Conservation (phyloP, 768 basidiomycete genomes). For the Mycena belliarum region DNA sequence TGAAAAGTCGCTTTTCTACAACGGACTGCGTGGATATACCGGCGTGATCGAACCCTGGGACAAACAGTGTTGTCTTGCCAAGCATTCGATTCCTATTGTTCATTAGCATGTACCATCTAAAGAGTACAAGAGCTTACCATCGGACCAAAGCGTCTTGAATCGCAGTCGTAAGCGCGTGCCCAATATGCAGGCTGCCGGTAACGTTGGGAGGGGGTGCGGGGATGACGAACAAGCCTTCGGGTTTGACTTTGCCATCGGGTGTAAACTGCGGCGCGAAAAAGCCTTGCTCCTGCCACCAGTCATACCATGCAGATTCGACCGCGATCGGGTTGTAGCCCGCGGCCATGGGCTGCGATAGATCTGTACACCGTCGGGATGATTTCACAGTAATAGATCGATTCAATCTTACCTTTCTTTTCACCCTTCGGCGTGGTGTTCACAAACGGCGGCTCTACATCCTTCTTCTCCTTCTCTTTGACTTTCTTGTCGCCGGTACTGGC, state of each 20-base stretch:
- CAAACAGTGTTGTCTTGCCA: conserved; percentile 86
- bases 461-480: conserved; percentile 66
- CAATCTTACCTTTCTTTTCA: conserved; percentile 82
- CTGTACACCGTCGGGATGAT: conserved; percentile 39
- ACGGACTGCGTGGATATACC: conserved; percentile 98
- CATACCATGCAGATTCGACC: conserved; percentile 95
- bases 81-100: conserved; percentile 87
- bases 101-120: not conserved
- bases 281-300: conserved; percentile 93
- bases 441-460: conserved; percentile 70
- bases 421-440: conserved; percentile 89
- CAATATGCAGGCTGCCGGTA: conserved; percentile 93
- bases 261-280: conserved; percentile 81
- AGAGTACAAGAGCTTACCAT: conserved; percentile 56
- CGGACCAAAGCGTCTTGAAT: conserved; percentile 89
- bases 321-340: conserved; percentile 94
- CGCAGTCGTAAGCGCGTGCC: conserved; percentile 89
- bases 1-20: conserved; percentile 90
- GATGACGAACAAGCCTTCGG: conserved; percentile 78
- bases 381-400: not conserved
- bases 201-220: conserved; percentile 95
- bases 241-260: conserved; percentile 55
- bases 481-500: conserved; percentile 58
- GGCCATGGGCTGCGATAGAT: conserved; percentile 85
- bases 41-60: conserved; percentile 97